Percentiles rank a stretch among this genome's conserved stretches.
Evolutionary conservation across 805 yeast genomes (phyloP).

Genomic region (Nakazawaea anatomiae): DNA sequence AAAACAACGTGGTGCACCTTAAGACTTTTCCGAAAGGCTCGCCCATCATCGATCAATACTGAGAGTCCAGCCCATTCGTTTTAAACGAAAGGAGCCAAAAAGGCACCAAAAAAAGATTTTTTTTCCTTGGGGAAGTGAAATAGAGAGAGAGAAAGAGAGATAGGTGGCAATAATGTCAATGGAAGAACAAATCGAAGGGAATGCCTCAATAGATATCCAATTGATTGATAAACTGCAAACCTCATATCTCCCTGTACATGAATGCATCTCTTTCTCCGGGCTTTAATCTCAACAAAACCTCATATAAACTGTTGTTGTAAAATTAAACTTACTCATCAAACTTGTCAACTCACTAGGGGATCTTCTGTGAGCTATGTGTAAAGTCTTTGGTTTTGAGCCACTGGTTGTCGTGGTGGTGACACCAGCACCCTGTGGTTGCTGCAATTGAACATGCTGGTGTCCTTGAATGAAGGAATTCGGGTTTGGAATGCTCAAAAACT

Average conservation of each 20-base stretch:
- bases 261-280: too few species aligned
- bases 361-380: constrained; percentile 94
- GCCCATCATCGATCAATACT: not conserved
- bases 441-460: not conserved
- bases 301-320: not conserved
- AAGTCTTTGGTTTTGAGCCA: constrained; percentile 43
- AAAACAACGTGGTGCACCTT: not conserved
- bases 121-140: not conserved
- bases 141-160: not conserved
- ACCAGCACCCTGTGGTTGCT: constrained; percentile 7
- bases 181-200: too few species aligned
- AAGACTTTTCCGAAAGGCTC: too few species aligned
- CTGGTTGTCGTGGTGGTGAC: constrained; percentile 23
- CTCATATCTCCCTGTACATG: too few species aligned
- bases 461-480: not conserved
- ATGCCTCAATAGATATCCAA: too few species aligned
- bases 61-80: too few species aligned
- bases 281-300: too few species aligned
- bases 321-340: constrained; percentile 55
- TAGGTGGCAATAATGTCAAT: not conserved
- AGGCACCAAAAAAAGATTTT: too few species aligned
- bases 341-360: constrained; percentile 94
- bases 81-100: not conserved
- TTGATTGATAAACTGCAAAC: too few species aligned
- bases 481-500: constrained; percentile 3